These are phyloP conservation scores for Metarhizium guizhouense DNA, from an alignment of 2,329 filamentous ascomycete species.

Conservation along the genomic window DNA sequence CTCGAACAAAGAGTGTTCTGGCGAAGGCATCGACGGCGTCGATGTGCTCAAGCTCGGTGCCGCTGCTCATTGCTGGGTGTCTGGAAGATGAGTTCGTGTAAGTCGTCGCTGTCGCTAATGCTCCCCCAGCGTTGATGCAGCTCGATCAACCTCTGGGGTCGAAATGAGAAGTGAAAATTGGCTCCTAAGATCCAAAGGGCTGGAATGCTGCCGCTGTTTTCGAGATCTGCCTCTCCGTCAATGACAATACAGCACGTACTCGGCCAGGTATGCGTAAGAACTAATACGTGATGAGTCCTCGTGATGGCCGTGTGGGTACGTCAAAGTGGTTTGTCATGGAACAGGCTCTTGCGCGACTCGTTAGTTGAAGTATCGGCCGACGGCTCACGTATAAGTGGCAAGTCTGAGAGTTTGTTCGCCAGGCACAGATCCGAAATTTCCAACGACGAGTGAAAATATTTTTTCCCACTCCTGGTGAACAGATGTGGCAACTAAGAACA, in stretches of 20 bases:
- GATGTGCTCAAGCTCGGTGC: slow-evolving; percentile 34
- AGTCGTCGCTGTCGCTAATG: not conserved
- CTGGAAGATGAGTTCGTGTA: not conserved
- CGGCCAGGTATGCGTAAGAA: not conserved
- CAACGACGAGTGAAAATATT: not conserved
- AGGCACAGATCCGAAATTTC: no score
- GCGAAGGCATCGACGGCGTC: slow-evolving; percentile 48
- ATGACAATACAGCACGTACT: not conserved
- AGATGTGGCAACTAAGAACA: not conserved
- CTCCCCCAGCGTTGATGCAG: not conserved
- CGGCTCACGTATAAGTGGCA: not conserved
- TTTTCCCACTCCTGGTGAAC: not conserved
- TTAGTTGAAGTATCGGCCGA: not conserved
- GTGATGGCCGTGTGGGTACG: slow-evolving; percentile 2
- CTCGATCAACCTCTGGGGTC: not conserved
- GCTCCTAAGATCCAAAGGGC: not conserved
- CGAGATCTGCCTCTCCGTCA: not conserved
- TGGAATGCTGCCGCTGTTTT: not conserved
- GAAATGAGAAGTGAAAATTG: not conserved
- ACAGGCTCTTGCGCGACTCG: not conserved
- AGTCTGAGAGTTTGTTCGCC: not conserved
- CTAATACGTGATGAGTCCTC: not conserved
- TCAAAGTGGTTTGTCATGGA: not conserved
- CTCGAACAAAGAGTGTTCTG: slow-evolving; percentile 44
- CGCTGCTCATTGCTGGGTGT: slow-evolving; percentile 21